These are phyloP conservation scores for Candida chilensis DNA, from an alignment of 805 yeast genomes.

Conservation along the genomic window DNA sequence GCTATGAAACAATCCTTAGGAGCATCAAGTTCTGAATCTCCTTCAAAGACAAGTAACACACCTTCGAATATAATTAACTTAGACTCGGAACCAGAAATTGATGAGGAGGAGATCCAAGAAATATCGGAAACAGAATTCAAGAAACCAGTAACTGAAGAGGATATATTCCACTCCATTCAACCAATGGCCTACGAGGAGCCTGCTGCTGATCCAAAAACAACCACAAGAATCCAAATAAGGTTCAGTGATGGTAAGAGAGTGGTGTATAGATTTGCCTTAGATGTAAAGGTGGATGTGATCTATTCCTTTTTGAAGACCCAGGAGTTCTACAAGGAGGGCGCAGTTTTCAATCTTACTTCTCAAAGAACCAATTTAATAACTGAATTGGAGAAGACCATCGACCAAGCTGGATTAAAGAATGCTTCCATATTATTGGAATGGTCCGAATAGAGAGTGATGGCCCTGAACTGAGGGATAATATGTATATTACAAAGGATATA, in stretches of 20 bases:
- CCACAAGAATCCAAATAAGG: slow-evolving; percentile 81
- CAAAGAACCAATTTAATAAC: slow-evolving; percentile 51
- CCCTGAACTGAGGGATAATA: no score
- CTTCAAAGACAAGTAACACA: slow-evolving; percentile 15
- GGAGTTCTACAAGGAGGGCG: slow-evolving; percentile 27
- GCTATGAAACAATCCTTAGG: slow-evolving; percentile 65
- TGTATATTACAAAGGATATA: no score
- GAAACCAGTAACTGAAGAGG: slow-evolving; percentile 25
- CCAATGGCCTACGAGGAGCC: slow-evolving; percentile 60
- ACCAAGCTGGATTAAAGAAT: slow-evolving; percentile 71
- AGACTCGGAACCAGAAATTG: slow-evolving; percentile 9
- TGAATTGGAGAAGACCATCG: slow-evolving; percentile 47
- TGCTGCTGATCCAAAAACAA: slow-evolving; percentile 36
- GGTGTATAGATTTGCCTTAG: slow-evolving; percentile 55
- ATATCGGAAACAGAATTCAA: no score
- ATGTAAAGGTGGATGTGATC: slow-evolving; percentile 49
- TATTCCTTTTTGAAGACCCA: slow-evolving; percentile 62
- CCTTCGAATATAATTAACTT: slow-evolving; percentile 10
- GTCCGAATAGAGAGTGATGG: no score
- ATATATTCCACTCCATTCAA: slow-evolving; percentile 38
- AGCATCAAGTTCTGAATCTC: no score
- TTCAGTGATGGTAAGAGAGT: slow-evolving; percentile 80
- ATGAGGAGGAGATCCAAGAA: slow-evolving; percentile 4
- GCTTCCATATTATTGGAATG: slow-evolving; percentile 68
- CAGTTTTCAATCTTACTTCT: slow-evolving; percentile 45